Evolutionary conservation across 768 basidiomycete genomes (phyloP).

Genomic region (Podaxis sp.): DNA sequence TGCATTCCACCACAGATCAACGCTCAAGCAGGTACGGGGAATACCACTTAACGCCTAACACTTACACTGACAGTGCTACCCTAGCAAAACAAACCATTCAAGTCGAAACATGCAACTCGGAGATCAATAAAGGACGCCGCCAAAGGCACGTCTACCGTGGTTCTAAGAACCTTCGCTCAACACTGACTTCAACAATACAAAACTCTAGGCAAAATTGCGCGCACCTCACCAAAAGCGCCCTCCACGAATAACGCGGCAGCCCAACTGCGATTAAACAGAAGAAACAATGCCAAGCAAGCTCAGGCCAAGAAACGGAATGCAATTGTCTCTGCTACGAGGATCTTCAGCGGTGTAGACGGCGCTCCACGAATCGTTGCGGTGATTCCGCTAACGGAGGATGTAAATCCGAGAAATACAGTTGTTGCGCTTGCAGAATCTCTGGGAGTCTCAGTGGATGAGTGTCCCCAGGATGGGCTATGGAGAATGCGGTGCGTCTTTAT

Average conservation of each 20-base stretch:
- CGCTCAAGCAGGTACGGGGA: slow-evolving; percentile 74
- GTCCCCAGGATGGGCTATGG: slow-evolving; percentile 58
- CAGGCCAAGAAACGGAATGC: slow-evolving; percentile 71
- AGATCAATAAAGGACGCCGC: slow-evolving; percentile 78
- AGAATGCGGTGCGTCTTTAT: slow-evolving; percentile 56
- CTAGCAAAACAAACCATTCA: slow-evolving; percentile 90
- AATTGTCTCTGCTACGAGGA: slow-evolving; percentile 67
- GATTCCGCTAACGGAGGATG: slow-evolving; percentile 76
- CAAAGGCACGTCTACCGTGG: slow-evolving; percentile 55
- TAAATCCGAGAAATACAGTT: slow-evolving; percentile 52
- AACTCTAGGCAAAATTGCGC: slow-evolving; percentile 53
- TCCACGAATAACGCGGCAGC: slow-evolving; percentile 52
- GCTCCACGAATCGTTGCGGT: slow-evolving; percentile 87
- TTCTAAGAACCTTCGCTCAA: background rate
- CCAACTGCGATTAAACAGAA: slow-evolving; percentile 75
- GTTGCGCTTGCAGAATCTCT: slow-evolving; percentile 59
- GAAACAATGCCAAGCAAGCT: slow-evolving; percentile 83
- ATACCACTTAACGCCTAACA: slow-evolving; percentile 5
- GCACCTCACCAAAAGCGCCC: slow-evolving; percentile 54
- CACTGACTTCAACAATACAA: background rate
- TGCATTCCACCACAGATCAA: slow-evolving; percentile 71
- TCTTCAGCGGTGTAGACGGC: slow-evolving; percentile 77
- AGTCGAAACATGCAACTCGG: slow-evolving; percentile 89
- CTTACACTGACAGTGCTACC: slow-evolving; percentile 5
- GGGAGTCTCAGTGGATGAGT: slow-evolving; percentile 52